phyloP scores from a whole-genome alignment of 176 grass and related monocot genomes.

The Saccharum officinarum region DNA sequence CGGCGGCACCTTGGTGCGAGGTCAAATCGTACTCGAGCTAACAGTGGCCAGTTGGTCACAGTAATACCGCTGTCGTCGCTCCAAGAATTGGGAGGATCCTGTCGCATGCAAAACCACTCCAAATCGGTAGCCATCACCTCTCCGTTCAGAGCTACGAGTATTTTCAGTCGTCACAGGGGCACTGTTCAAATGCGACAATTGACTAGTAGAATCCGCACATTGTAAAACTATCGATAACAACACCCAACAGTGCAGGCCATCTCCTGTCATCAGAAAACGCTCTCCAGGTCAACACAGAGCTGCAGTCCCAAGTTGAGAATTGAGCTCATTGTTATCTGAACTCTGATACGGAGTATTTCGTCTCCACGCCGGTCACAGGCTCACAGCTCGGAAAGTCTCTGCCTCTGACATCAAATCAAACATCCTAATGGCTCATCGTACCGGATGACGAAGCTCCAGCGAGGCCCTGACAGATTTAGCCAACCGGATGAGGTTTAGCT shows the following conservation, averaged over 20 bases:
- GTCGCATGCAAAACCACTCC: background rate
- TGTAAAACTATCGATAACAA: background rate
- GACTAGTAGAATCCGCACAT: background rate
- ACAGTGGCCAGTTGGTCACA: background rate
- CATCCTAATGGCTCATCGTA: background rate
- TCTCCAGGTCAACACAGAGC: background rate
- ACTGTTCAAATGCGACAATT: background rate
- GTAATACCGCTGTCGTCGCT: background rate
- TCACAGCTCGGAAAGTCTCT: background rate
- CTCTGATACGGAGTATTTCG: background rate
- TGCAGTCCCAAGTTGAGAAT: background rate
- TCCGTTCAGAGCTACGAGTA: no score
- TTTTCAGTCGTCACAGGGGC: background rate
- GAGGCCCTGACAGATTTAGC: background rate
- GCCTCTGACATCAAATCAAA: background rate
- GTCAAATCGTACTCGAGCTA: slow-evolving; percentile 1
- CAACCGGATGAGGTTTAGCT: slow-evolving; percentile 5
- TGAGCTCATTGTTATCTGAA: background rate
- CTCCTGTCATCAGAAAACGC: background rate
- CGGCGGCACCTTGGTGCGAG: background rate
- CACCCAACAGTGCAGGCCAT: background rate
- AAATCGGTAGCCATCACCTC: no score
- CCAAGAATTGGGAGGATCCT: background rate
- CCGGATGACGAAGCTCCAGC: background rate
- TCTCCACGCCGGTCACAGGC: background rate